Evolutionary conservation across 2,329 filamentous ascomycete genomes (phyloP), one percentile per base, ranked within the genome.

Genomic region (Cryphonectria japonica): DNA sequence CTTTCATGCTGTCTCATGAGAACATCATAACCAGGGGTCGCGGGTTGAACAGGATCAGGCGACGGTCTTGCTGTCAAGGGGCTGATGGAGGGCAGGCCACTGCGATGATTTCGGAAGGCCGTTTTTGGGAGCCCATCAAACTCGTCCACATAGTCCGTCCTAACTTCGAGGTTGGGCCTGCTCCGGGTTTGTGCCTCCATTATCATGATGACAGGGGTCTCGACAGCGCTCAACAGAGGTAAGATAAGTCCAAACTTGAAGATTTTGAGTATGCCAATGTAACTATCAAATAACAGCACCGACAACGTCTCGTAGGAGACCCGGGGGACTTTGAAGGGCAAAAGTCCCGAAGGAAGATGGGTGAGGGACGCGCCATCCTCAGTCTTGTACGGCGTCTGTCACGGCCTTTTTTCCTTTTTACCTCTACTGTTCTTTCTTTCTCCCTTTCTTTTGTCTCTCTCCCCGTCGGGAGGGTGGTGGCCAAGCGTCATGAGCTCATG

Each of bases 1-100:
- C 78, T 77, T 69, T 82, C 80, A 64, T 82, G 81, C 64, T 76
- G 77, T 63, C 79, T 78, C 78, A 82, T 80, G 9, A 75, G 71
- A 2, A 74, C 75, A 73, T 82, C 81, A 63, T 79, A 78, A 22
- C 71, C 72, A n/a, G 76, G 74, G 9, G 77, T 75, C 13, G 77
- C 75, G 54, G 72, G 65, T 59, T 82, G 77, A 22, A 82, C 74
- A 4, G 80, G 79, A 54, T 78, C 80, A 13, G 80, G 81, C 29
- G 81, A 71, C 13, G 68, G 74, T 68, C 74, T 78, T 29, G 80
- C 77, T 29, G 80, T 79, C 57, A 78, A 71, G 16, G 78, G 71
- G 6, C 78, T 78, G 41, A 77, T 74, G 60, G 79, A 79, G 66
- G 76, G 74, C 54, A 75, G 70, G 4, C 75, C 66, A 60, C 73